Evolutionary conservation across 441 rosid genomes (phyloP).

Genomic region (Adansonia gregorii): DNA sequence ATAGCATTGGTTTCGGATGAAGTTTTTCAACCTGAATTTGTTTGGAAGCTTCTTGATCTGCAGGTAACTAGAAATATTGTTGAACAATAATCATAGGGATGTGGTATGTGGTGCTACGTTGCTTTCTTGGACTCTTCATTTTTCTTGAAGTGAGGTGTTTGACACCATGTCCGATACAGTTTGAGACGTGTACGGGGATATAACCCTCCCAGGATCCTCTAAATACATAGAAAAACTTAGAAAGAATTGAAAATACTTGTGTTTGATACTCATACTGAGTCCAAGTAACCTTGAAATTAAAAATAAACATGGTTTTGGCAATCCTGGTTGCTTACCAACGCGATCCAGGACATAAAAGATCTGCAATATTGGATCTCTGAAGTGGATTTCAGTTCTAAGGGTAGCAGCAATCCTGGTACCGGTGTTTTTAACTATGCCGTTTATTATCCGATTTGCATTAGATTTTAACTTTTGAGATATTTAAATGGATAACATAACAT

Average conservation of each 20-base stretch:
- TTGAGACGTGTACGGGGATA: neutral
- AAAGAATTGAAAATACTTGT: too few relatives aligned
- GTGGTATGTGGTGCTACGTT: neutral
- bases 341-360: neutral
- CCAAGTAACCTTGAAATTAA: too few relatives aligned
- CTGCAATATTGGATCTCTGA: neutral
- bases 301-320: neutral
- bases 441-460: neutral
- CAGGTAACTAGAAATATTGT: slow-evolving; percentile 55
- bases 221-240: too few relatives aligned
- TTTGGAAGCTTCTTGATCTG: slow-evolving; percentile 86
- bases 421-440: neutral
- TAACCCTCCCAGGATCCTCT: neutral
- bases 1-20: slow-evolving; percentile 92
- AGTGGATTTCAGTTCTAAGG: neutral
- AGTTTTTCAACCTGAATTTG: slow-evolving; percentile 80
- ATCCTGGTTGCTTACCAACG: neutral
- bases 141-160: too few relatives aligned
- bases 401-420: neutral
- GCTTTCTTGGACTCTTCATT: too few relatives aligned
- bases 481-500: slow-evolving; percentile 20
- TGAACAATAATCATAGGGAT: neutral
- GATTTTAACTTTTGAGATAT: neutral
- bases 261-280: too few relatives aligned
- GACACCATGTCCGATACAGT: too few relatives aligned